Evolutionary conservation across 1,139 yeast genomes (phyloP), one percentile per base, ranked within the genome.

Genomic region (Geotrichum carabidarum): DNA sequence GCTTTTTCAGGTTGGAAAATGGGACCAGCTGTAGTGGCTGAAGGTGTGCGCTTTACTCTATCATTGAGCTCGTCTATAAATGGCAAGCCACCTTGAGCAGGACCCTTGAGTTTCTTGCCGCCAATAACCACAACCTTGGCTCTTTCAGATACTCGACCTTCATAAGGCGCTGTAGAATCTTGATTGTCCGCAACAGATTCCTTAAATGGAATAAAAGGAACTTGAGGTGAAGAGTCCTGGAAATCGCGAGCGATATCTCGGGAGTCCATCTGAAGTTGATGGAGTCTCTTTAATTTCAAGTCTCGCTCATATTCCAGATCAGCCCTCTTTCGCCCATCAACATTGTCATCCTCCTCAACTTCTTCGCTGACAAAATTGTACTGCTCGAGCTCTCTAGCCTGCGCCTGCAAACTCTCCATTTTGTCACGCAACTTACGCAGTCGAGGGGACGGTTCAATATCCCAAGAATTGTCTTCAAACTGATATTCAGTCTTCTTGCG

Each of bases 301-400:
- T 62, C 45, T 36, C 68, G 56, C 55, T 65, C 64, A 38, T 64
- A 65, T 48, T 62, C 62, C 41, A 65, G 58, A 46, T 66, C 65
- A 37, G 60, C 59, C 17, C 60, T 53, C 8, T 58, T 57, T n/a
- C 55, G 46, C 15, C 59, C 57, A 1, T 44, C 32, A 32, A n/a
- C 4, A 31, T 43, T 17, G 44, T 12, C 46, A 14, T 22, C 45
- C 4, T 41, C 51, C 14, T 55, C 58, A 31, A 50, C 55, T 11
- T 18, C 44, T 12, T 32, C 34, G 15, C 34, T 22, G 30, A 79
- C 84, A 64, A 89, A 89, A 61, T 89, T 91, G 22, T 89, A 84
- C 81, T 83, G 84, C 68, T 91, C 98, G 60, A 91, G 77, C 65
- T 86, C 89, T 59, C 96, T 76, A 0, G 97, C 97, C 75, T 84